Percentiles rank a stretch among this genome's conserved stretches.
Conservation (phyloP, 805 yeast species). For the Brettanomyces custersianus region DNA sequence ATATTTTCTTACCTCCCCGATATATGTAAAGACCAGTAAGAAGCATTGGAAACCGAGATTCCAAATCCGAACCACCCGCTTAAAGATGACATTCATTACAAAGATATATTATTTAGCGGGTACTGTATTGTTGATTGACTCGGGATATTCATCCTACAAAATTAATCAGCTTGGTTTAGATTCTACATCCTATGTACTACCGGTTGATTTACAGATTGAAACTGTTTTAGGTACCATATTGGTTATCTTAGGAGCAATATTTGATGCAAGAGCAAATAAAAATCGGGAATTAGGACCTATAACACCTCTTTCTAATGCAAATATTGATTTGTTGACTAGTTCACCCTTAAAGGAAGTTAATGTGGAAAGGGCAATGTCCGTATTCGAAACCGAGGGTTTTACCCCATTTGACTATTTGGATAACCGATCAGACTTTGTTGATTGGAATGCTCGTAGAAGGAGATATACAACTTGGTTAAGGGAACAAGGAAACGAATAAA, state of each 20-base stretch:
- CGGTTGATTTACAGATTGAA: conserved; percentile 43
- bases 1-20: no score
- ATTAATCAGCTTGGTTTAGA: conserved; percentile 29
- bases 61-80: no score
- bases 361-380: conserved; percentile 39
- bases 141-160: conserved; percentile 48
- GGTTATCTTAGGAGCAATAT: conserved; percentile 30
- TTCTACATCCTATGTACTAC: conserved; percentile 18
- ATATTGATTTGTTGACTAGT: conserved; percentile 17
- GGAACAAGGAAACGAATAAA: neutral
- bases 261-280: conserved; percentile 20
- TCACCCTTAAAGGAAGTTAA: conserved; percentile 34
- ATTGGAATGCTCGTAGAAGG: conserved; percentile 35
- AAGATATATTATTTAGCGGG: conserved; percentile 7
- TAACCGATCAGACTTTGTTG: conserved; percentile 43
- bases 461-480: conserved; percentile 31
- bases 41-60: no score
- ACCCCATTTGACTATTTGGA: conserved; percentile 36
- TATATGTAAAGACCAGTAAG: no score
- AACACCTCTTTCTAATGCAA: conserved; percentile 24
- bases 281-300: conserved; percentile 7
- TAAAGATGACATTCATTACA: conserved; percentile 5
- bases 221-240: conserved; percentile 37
- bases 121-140: conserved; percentile 29
- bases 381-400: conserved; percentile 38